These are phyloP conservation scores for Aaosphaeria pasadenensis DNA, from an alignment of 2,329 filamentous ascomycete species.

Conservation along the genomic window DNA sequence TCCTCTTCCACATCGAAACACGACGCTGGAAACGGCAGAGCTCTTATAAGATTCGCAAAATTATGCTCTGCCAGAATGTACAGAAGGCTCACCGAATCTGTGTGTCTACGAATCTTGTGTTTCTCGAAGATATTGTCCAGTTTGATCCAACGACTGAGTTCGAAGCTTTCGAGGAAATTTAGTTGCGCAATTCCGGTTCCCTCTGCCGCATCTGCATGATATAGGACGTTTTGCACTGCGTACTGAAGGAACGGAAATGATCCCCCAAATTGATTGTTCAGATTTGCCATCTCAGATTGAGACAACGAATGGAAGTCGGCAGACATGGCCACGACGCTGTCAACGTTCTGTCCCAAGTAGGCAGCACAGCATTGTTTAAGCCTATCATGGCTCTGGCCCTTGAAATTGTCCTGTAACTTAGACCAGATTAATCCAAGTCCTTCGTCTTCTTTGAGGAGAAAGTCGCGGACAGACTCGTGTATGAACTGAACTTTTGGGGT, in stretches of 20 bases:
- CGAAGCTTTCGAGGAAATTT: slow-evolving; percentile 16
- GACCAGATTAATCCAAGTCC: slow-evolving; percentile 29
- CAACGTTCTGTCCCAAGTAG: slow-evolving; percentile 35
- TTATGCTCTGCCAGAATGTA: slow-evolving; percentile 14
- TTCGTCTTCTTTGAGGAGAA: slow-evolving; percentile 35
- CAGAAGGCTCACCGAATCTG: slow-evolving; percentile 10
- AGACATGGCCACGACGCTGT: neutral
- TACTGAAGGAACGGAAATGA: slow-evolving; percentile 49
- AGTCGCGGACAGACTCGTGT: slow-evolving; percentile 34
- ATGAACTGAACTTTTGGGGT: slow-evolving; percentile 27
- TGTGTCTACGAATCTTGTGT: slow-evolving; percentile 9
- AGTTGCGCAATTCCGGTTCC: slow-evolving; percentile 11
- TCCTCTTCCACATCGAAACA: slow-evolving; percentile 19
- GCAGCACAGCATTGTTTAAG: slow-evolving; percentile 44
- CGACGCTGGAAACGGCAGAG: slow-evolving; percentile 13
- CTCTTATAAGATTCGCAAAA: slow-evolving; percentile 26
- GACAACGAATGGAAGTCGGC: neutral
- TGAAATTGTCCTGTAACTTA: slow-evolving; percentile 28
- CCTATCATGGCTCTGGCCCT: slow-evolving; percentile 39
- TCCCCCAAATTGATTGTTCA: neutral
- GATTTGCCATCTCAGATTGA: neutral
- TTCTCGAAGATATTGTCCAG: slow-evolving; percentile 32
- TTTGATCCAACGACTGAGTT: slow-evolving; percentile 20
- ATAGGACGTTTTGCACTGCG: slow-evolving; percentile 41
- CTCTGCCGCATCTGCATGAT: slow-evolving; percentile 41